Base-by-base conservation (phyloP, 768 basidiomycete species). In the Boletus vermiculosoides region DNA sequence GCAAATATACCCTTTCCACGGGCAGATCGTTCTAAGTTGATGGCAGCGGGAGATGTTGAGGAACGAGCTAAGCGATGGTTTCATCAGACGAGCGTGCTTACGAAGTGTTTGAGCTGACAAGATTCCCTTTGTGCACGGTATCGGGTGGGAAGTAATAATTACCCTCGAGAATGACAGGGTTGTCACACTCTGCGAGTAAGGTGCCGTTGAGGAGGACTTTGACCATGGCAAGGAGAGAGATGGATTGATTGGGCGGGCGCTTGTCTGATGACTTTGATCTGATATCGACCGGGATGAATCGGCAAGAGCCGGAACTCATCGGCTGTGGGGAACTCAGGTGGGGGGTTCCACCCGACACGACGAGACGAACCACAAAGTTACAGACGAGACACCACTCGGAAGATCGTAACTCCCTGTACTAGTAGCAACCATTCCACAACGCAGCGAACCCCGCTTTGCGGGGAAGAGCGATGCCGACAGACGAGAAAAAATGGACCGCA, bases 141-240 rank as follows among this genome's bases (percentile, higher is more conserved):
- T 74, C 68, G 0, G 84, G 83, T 5, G 90, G 87, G 67, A 91
- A 91, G 72, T 90, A 90, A 59, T 87, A 82, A 60, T 87, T 90
- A 13, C 79, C 80, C 62, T 90, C 87, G 45, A 91, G 78, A 7
- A 80, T 67, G 36, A 82, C 71, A 0, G 88, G 84, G 0, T 75
- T 70, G 59, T 76, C 70, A 8, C 80, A 81, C 52, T 88, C 80
- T 1, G 89, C 89, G 62, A 92, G 76, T 15, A 78, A 69, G 13
- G 69, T 69, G 25, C 77, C 80, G 63, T 83, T 73, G 56, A 84
- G 63, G 3, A 74, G 72, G 30, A 81, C 86, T 71, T 79, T 83
- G 77, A 87, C 68, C 68, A 66, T 72, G 58, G 13, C 33, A 31
- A 12, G 5, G 23, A 33, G 30, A 30, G 28, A 41, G 28, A 23